Conservation (phyloP, 2,329 filamentous ascomycete genomes). For the Colletotrichum tofieldiae region DNA sequence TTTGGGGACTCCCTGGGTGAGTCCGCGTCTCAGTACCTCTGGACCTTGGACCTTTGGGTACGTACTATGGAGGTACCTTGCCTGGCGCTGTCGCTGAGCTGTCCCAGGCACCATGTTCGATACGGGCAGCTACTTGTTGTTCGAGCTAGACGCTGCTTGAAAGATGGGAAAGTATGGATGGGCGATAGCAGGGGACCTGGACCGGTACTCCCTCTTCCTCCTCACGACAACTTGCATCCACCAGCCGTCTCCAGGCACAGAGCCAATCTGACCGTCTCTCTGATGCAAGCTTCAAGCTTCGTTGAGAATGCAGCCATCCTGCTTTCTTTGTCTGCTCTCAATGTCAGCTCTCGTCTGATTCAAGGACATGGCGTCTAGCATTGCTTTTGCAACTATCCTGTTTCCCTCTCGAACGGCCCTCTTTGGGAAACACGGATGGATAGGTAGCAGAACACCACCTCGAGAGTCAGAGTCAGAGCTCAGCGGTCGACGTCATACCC, state of each 20-base stretch:
- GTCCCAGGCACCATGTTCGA: slow-evolving; percentile 27
- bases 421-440: slow-evolving; percentile 2
- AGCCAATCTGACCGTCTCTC: slow-evolving; percentile 2
- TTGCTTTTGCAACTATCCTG: neutral
- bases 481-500: slow-evolving; percentile 36
- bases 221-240: neutral
- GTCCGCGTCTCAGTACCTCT: neutral
- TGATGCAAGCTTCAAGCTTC: slow-evolving; percentile 13
- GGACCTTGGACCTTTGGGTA: neutral
- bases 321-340: neutral
- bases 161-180: slow-evolving; percentile 38
- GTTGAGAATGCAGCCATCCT: slow-evolving; percentile 9
- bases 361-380: neutral
- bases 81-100: neutral
- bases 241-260: slow-evolving; percentile 2
- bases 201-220: neutral
- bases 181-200: slow-evolving; percentile 21
- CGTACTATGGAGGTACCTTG: neutral
- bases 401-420: neutral
- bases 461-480: slow-evolving; percentile 19
- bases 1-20: slow-evolving; percentile 40
- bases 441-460: neutral
- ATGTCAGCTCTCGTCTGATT: neutral
- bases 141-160: neutral
- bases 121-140: slow-evolving; percentile 23